phyloP scores from a whole-genome alignment of 2,329 filamentous ascomycete genomes.

The Colletotrichum orchidophilum region DNA sequence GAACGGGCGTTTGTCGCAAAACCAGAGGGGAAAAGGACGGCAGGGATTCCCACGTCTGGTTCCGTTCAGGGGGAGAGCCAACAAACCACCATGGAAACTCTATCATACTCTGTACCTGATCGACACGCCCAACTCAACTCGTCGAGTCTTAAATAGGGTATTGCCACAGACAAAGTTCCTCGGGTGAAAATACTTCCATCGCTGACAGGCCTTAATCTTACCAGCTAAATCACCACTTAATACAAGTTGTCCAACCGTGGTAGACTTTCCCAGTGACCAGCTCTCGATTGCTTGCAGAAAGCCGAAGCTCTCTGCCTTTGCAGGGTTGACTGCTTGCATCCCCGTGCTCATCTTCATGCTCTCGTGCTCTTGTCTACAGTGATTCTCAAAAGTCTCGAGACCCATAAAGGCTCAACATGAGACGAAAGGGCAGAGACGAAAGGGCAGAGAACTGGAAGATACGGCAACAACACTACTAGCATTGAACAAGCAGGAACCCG shows the following conservation, averaged over 20 bases:
- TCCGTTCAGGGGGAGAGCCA: neutral
- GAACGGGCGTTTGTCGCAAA: neutral
- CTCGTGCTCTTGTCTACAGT: neutral
- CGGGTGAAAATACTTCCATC: neutral
- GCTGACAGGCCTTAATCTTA: neutral
- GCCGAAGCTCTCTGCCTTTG: constrained; percentile 24
- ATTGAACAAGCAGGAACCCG: no score
- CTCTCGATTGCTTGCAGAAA: neutral
- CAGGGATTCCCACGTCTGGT: constrained; percentile 11
- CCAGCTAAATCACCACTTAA: neutral
- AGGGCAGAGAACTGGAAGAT: neutral
- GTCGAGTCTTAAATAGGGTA: neutral
- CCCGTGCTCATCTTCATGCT: neutral
- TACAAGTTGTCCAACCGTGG: neutral
- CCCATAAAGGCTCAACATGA: neutral
- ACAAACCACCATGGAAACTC: neutral
- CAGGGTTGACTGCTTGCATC: neutral
- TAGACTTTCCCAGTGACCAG: neutral
- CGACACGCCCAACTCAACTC: no score
- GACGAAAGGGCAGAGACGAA: constrained; percentile 4
- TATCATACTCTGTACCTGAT: neutral
- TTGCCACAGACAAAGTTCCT: neutral
- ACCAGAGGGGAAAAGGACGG: neutral
- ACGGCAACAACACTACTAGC: no score
- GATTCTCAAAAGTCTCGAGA: neutral